phyloP scores from a whole-genome alignment of 2,329 filamentous ascomycete species.

The Ascochyta rabiei region DNA sequence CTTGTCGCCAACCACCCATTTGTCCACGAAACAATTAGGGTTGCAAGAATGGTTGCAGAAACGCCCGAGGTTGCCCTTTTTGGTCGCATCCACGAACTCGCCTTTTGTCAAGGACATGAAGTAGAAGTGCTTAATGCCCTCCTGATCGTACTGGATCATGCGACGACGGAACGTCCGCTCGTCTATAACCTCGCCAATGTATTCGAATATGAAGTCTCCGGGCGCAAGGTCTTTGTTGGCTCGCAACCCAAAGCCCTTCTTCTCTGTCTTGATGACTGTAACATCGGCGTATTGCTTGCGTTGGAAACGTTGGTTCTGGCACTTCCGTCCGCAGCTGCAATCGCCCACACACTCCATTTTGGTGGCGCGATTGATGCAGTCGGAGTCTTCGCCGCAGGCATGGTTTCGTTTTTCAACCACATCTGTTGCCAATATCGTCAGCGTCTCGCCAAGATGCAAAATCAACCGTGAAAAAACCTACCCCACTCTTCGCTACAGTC shows the following conservation, averaged over 20 bases:
- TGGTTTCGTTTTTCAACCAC: conserved; percentile 65
- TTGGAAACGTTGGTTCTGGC: conserved; percentile 95
- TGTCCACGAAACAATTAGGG: conserved; percentile 98
- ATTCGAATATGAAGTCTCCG: conserved; percentile 96
- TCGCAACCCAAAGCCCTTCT: conserved; percentile 94
- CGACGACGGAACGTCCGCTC: conserved; percentile 86
- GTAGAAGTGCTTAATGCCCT: conserved; percentile 99
- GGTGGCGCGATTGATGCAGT: conserved; percentile 97
- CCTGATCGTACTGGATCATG: conserved; percentile 91
- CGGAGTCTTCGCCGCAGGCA: conserved; percentile 93
- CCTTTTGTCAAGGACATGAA: conserved; percentile 98
- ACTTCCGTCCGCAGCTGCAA: conserved; percentile 84
- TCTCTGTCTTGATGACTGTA: conserved; percentile 95
- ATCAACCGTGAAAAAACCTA: conserved; percentile 59
- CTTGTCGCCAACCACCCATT: conserved; percentile 98
- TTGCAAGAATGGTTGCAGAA: conserved; percentile 99
- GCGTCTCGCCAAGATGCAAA: conserved; percentile 21
- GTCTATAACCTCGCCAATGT: conserved; percentile 97
- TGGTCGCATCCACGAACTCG: conserved; percentile 97
- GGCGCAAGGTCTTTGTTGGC: conserved; percentile 76
- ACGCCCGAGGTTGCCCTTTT: conserved; percentile 91
- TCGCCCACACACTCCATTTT: conserved; percentile 95
- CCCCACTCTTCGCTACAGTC: conserved; percentile 95
- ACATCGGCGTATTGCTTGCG: conserved; percentile 88
- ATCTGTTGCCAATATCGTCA: conserved; percentile 53